Conservation (phyloP, 2,329 filamentous ascomycete species). For the Stachybotrys chartarum region DNA sequence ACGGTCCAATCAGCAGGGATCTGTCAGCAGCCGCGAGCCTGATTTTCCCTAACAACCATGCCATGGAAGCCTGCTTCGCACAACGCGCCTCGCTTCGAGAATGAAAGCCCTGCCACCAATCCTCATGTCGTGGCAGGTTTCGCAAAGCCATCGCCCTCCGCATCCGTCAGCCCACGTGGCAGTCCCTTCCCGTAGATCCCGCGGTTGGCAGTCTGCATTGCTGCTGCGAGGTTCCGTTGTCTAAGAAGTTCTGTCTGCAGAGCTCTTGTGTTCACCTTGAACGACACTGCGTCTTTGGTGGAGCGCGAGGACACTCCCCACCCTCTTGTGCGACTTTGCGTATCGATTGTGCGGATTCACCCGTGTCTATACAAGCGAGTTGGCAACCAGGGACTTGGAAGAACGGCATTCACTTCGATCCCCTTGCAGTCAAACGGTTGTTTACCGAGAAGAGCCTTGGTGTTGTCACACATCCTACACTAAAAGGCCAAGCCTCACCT, state of each 20-base stretch:
- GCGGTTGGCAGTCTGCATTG: neutral
- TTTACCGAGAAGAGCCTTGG: neutral
- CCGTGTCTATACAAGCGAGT: neutral
- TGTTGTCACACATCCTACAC: neutral
- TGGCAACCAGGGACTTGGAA: neutral
- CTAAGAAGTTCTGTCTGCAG: neutral
- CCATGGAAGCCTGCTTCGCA: conserved; percentile 10
- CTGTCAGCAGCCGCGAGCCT: conserved; percentile 4
- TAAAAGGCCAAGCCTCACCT: neutral
- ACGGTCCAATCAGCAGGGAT: conserved; percentile 3
- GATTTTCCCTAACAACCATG: conserved; percentile 11
- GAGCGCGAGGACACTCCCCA: neutral
- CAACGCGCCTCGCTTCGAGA: conserved; percentile 9
- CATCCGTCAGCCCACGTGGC: neutral
- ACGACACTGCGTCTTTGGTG: neutral
- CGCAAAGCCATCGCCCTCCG: conserved; percentile 3
- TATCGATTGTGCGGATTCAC: too few relatives aligned
- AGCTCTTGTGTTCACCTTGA: neutral
- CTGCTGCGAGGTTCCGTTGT: neutral
- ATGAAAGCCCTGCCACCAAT: conserved; percentile 4
- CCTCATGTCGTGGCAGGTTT: conserved; percentile 7
- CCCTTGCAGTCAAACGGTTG: neutral
- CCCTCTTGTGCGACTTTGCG: neutral
- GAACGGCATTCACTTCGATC: neutral
- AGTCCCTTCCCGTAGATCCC: neutral